Conservation (phyloP, 257 asterid genomes). For the Galeopsis tetrahit region DNA sequence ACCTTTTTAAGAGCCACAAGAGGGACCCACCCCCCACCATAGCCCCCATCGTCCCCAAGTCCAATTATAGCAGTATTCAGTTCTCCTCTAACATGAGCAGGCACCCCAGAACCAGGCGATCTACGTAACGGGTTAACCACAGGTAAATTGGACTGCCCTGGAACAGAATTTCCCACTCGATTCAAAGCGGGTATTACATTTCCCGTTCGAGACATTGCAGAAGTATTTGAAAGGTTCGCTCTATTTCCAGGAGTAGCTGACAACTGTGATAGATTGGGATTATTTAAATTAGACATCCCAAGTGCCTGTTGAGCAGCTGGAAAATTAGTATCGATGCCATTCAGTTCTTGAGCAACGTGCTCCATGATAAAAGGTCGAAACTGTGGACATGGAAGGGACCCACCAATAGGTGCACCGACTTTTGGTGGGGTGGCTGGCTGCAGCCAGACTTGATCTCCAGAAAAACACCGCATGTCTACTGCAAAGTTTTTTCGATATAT, state of each 20-base stretch:
- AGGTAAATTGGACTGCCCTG: conserved; percentile 62
- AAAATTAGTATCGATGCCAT: conserved; percentile 86
- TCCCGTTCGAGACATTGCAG: conserved; percentile 70
- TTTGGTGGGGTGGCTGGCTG: conserved; percentile 99
- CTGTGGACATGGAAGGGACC: conserved; percentile 98
- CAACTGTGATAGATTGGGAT: conserved; percentile 57
- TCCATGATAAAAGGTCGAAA: conserved; percentile 99
- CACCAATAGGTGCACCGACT: conserved; percentile 90
- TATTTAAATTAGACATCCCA: conserved; percentile 62
- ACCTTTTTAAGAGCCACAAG: conserved; percentile 97
- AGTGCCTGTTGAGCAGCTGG: conserved; percentile 84
- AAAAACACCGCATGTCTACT: conserved; percentile 99
- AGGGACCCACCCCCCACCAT: conserved; percentile 99
- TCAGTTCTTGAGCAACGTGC: conserved; percentile 98
- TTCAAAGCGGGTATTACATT: conserved; percentile 68
- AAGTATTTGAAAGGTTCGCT: conserved; percentile 54
- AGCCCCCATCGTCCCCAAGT: conserved; percentile 99
- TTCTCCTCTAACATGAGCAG: conserved; percentile 97
- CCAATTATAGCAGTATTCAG: conserved; percentile 98
- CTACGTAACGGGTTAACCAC: conserved; percentile 65
- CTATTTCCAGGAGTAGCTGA: conserved; percentile 68
- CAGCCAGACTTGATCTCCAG: conserved; percentile 99
- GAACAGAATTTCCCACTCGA: conserved; percentile 73
- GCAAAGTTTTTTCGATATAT: conserved; percentile 93
- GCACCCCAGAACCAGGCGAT: conserved; percentile 86